These are phyloP conservation scores for Metschnikowia chrysomelidarum DNA, from an alignment of 805 yeast species.

Conservation along the genomic window DNA sequence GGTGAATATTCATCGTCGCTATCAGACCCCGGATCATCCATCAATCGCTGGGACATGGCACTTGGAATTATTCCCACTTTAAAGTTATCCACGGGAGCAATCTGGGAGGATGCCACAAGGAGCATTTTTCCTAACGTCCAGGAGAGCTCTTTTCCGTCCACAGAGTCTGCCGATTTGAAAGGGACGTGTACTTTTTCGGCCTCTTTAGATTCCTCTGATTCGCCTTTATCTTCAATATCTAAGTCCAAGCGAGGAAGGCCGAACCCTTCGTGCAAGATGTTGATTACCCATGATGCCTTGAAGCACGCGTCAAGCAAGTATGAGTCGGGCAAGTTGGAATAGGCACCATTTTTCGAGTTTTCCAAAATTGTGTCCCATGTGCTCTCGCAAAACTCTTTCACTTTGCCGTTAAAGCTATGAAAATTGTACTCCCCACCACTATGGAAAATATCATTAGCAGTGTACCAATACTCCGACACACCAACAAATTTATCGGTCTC, in stretches of 20 bases:
- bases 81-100: slow-evolving; percentile 24
- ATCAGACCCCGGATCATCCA: slow-evolving; percentile 16
- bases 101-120: slow-evolving; percentile 74
- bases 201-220: slow-evolving; percentile 18
- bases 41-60: slow-evolving; percentile 27
- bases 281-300: slow-evolving; percentile 92
- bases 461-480: slow-evolving; percentile 95
- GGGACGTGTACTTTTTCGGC: slow-evolving; percentile 46
- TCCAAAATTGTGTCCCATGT: slow-evolving; percentile 61
- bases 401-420: slow-evolving; percentile 60
- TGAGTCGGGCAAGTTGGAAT: slow-evolving; percentile 50
- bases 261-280: slow-evolving; percentile 88
- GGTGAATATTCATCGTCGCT: slow-evolving; percentile 18
- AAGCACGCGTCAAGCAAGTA: slow-evolving; percentile 78
- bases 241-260: slow-evolving; percentile 72
- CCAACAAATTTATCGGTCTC: slow-evolving; percentile 83
- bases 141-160: slow-evolving; percentile 82
- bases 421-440: slow-evolving; percentile 89
- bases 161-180: slow-evolving; percentile 77
- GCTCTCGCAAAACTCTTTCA: slow-evolving; percentile 70
- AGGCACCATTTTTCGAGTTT: slow-evolving; percentile 53
- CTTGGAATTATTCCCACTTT: slow-evolving; percentile 43
- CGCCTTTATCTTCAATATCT: slow-evolving; percentile 38
- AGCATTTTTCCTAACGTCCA: slow-evolving; percentile 95
- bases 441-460: slow-evolving; percentile 86